Evolutionary conservation across 2,329 filamentous ascomycete species (phyloP).

Genomic region (Phialocephala sp.): DNA sequence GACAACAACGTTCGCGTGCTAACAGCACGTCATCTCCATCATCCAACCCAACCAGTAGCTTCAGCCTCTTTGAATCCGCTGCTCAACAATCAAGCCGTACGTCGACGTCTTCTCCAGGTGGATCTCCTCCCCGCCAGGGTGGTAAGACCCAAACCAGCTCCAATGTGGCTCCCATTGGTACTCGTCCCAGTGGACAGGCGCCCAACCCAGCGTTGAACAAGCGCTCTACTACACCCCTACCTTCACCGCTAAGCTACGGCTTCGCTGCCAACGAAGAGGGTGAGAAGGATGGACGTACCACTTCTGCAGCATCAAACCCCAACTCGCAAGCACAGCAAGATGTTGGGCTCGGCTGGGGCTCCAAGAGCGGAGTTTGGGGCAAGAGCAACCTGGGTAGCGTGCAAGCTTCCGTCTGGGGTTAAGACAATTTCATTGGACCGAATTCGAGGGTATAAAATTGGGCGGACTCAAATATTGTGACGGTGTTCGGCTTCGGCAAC

Average conservation of each 20-base stretch:
- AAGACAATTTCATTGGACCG: conserved; percentile 40
- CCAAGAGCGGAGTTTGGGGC: conserved; percentile 80
- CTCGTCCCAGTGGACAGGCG: conserved; percentile 71
- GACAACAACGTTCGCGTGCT: conserved; percentile 63
- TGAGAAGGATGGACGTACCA: conserved; percentile 45
- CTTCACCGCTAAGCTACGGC: conserved; percentile 83
- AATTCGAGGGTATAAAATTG: conserved; percentile 26
- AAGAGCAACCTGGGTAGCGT: conserved; percentile 78
- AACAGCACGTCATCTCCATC: conserved; percentile 88
- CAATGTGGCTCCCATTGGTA: conserved; percentile 90
- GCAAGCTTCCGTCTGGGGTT: conserved; percentile 95
- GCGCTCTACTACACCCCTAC: conserved; percentile 85
- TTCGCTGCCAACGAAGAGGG: conserved; percentile 63
- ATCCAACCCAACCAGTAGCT: conserved; percentile 64
- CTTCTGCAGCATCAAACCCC: conserved; percentile 65
- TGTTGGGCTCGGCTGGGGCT: conserved; percentile 72
- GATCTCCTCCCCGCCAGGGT: conserved; percentile 75
- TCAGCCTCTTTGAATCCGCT: conserved; percentile 64
- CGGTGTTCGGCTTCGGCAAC: conserved; percentile 26
- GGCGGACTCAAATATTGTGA: conserved; percentile 30
- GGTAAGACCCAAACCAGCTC: conserved; percentile 63
- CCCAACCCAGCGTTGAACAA: conserved; percentile 64
- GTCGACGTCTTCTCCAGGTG: conserved; percentile 84
- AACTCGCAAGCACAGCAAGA: conserved; percentile 45
- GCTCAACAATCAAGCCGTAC: conserved; percentile 76